Base-by-base conservation (phyloP, 1,284 basidiomycete species). In the Cutaneotrichosporon spelunceum region DNA sequence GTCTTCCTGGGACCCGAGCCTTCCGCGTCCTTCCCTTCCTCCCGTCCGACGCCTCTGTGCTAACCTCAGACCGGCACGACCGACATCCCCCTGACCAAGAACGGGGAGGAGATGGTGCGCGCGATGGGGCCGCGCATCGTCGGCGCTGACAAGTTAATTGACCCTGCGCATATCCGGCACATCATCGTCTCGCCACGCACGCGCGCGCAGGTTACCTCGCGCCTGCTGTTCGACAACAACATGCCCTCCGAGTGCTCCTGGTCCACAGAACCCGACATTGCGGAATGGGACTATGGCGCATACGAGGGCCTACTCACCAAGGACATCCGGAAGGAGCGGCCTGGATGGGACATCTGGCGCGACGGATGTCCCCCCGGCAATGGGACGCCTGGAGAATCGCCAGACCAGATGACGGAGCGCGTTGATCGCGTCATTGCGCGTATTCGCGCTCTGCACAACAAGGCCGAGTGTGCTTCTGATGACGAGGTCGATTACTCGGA, bases 221-320 rank as follows among this genome's bases (percentile, higher is more conserved):
- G 92, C 65, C 82, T 95, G 50, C 66, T 79, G n/a, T 79, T 79
- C 60, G 73, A 73, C 49, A 68, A 70, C 48, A 63, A 75, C 61
- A 65, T 61, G 27, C 73, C 71, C 2, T 52, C 66, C 26, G 63
- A 70, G 47, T 74, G 71, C 56, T 59, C 66, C n/a, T 66, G 76
- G 47, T 56, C 53, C 10, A 78, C 78, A 2, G 70, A 73, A 39
- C 70, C 75, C 50, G 75, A 78, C 45, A 76, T 80, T 19, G 72
- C 71, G n/a, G 81, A 94, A 77, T 94, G 92, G 91, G 88, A 93
- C 71, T 94, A 94, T 74, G 91, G 93, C 27, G 85, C 90, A 11
- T 95, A 91, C 72, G 93, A 96, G 75, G 93, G 93, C 13, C 83
- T 92, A 48, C 74, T 84, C 47, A 83, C 87, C 19, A 79, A 84